A percentile compares a stretch with the other conserved stretches of the same genome.
Conservation (phyloP, 306 rosid species). For the Sesbania bispinosa region DNA sequence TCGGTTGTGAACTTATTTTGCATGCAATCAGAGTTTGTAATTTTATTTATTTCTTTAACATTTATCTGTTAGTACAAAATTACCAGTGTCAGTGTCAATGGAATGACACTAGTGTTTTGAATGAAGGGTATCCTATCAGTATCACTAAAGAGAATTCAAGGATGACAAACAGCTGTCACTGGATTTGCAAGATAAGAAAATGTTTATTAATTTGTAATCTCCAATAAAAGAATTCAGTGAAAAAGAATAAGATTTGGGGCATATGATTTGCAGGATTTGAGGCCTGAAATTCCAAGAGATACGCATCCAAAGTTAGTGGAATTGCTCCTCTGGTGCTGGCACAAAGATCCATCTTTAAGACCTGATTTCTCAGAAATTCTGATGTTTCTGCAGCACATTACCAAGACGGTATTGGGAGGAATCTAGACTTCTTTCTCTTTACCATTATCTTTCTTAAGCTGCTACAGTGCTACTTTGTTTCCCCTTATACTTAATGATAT, state of each 20-base stretch:
- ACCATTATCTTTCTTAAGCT: not conserved
- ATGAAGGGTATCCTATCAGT: conserved; percentile 18
- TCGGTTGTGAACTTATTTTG: not conserved
- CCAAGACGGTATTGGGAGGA: conserved; percentile 33
- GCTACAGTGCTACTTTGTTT: not conserved
- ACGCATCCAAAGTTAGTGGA: conserved; percentile 52
- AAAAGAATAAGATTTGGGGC: not conserved
- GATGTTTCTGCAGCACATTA: conserved; percentile 33
- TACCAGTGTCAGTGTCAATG: conserved; percentile 20
- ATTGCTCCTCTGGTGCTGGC: conserved; percentile 60
- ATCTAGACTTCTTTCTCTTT: not conserved
- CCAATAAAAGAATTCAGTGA: not conserved
- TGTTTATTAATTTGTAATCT: conserved; percentile 7
- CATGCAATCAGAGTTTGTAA: not conserved
- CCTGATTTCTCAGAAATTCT: conserved; percentile 65
- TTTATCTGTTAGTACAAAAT: not conserved
- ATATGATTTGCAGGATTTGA: conserved; percentile 56
- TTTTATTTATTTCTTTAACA: not conserved
- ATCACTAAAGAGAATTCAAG: conserved; percentile 12
- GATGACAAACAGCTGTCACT: conserved; percentile 24
- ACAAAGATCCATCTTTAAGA: conserved; percentile 50
- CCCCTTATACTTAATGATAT: not conserved
- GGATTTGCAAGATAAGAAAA: conserved; percentile 26
- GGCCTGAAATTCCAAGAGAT: conserved; percentile 54
- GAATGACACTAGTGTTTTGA: conserved; percentile 21